A percentile compares a stretch with the other conserved stretches of the same genome.
These are phyloP conservation scores for Dendrobium nobile DNA, from an alignment of 106 monocot species.

Conservation along the genomic window DNA sequence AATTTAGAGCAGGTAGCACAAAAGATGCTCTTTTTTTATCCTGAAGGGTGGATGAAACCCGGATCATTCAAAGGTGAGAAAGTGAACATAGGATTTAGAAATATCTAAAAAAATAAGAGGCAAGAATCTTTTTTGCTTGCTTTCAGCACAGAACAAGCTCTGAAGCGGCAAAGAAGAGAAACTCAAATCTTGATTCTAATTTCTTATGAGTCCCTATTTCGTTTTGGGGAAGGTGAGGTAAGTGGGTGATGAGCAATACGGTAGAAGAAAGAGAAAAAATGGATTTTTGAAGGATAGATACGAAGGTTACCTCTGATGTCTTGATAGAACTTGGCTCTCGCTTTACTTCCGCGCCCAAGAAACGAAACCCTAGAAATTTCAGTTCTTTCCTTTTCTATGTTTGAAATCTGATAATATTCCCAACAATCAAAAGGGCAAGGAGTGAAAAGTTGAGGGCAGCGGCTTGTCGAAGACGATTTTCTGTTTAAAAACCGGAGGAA, in stretches of 20 bases:
- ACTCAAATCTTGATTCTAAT: background rate
- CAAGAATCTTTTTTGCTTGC: background rate
- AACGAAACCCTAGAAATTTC: conserved; percentile 5
- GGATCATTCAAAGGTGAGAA: background rate
- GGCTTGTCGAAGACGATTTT: background rate
- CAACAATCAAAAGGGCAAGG: background rate
- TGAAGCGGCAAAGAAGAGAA: background rate
- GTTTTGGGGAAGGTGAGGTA: background rate
- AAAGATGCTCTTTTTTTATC: background rate
- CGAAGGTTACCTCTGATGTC: conserved; percentile 1
- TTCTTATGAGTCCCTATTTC: background rate
- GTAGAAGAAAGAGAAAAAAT: background rate
- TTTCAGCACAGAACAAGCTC: background rate
- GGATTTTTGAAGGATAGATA: background rate
- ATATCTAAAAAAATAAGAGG: background rate
- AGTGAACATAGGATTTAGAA: background rate
- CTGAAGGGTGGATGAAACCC: background rate
- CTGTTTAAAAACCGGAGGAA: no score
- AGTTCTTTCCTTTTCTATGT: background rate
- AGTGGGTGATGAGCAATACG: background rate
- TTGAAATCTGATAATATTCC: background rate
- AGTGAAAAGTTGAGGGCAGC: background rate
- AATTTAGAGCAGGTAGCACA: conserved; percentile 39
- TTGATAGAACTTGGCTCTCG: background rate
- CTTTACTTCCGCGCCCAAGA: background rate